A percentile compares a stretch with the other conserved stretches of the same genome.
phyloP scores from a whole-genome alignment of 805 yeast genomes.

The Lipomyces orientalis region DNA sequence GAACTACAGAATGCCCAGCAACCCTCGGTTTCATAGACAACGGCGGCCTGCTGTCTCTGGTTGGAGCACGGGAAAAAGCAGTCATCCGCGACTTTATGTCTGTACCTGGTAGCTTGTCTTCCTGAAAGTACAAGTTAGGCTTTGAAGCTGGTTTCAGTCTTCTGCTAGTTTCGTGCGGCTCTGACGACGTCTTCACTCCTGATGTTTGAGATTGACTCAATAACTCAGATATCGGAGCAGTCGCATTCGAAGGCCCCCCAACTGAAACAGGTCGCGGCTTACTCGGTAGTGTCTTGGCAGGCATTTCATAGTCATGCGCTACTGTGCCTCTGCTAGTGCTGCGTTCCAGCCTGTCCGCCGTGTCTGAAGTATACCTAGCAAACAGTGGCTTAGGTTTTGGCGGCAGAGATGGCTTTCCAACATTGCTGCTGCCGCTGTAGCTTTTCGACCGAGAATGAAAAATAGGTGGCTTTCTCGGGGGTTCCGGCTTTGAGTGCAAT shows the following conservation, averaged over 20 bases:
- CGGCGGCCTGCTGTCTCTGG: neutral
- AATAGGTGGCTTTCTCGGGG: neutral
- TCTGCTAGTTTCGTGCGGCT: neutral
- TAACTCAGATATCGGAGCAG: neutral
- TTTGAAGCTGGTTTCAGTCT: neutral
- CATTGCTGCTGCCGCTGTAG: neutral
- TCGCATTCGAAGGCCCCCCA: neutral
- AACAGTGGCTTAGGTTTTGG: conserved; percentile 3
- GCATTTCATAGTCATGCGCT: neutral
- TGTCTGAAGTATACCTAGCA: neutral
- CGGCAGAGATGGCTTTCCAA: conserved; percentile 2
- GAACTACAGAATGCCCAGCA: neutral
- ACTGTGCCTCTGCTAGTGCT: neutral
- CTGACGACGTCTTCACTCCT: neutral
- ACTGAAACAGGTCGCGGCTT: neutral
- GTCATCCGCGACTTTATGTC: neutral
- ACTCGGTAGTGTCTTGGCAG: neutral
- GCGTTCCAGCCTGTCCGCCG: neutral
- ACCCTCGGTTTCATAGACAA: neutral
- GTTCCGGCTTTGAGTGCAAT: neutral
- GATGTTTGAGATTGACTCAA: neutral
- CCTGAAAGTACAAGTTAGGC: neutral
- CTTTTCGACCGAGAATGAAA: conserved; percentile 15
- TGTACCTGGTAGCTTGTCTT: neutral
- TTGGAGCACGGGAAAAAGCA: neutral